phyloP scores from a whole-genome alignment of 2,329 filamentous ascomycete genomes.

The Colletotrichum sp. region DNA sequence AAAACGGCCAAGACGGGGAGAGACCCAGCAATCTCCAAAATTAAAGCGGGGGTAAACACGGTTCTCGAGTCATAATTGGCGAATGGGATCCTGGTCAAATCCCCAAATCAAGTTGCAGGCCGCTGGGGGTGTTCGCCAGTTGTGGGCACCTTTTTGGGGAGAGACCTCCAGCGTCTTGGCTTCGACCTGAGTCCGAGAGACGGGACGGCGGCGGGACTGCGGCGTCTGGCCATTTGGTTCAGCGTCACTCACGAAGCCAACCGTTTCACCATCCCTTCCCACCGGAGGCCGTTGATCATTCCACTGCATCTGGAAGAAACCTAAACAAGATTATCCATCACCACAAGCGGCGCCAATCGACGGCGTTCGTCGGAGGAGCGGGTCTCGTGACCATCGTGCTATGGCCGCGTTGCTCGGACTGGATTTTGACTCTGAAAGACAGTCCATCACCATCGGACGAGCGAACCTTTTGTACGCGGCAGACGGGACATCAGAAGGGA shows the following conservation, averaged over 20 bases:
- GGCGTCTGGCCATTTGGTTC: neutral
- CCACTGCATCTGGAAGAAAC: neutral
- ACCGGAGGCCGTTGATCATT: neutral
- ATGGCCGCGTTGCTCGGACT: neutral
- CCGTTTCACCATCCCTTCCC: conserved; percentile 18
- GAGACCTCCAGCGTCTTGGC: neutral
- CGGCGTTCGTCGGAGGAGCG: neutral
- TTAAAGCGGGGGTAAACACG: neutral
- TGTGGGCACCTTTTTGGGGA: neutral
- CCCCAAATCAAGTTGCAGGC: neutral
- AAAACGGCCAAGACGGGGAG: neutral
- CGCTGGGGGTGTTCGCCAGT: neutral
- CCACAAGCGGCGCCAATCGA: neutral
- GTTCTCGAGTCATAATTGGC: neutral
- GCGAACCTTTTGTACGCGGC: neutral
- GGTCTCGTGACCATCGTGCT: neutral
- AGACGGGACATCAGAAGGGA: neutral
- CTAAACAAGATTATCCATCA: neutral
- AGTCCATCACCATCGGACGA: conserved; percentile 4
- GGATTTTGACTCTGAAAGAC: neutral
- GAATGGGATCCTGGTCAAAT: neutral
- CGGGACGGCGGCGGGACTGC: neutral
- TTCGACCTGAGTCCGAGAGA: neutral
- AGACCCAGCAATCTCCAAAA: neutral
- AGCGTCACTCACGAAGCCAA: conserved; percentile 1